Evolutionary conservation across 1,139 yeast species (phyloP).

Genomic region (Lodderomyces orthopsilosis): DNA sequence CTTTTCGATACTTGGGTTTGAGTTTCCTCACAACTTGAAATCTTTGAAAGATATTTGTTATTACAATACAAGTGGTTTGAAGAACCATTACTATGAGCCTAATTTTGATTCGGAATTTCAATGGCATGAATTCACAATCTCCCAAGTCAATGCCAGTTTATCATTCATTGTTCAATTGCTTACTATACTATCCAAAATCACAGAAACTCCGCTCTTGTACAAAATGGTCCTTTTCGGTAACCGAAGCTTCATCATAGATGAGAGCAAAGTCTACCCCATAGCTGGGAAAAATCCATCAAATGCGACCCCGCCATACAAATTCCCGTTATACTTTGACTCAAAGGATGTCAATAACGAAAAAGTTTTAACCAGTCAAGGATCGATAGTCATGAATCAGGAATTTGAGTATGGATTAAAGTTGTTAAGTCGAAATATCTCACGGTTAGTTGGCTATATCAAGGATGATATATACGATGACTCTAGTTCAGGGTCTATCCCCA

Average conservation of each 20-base stretch:
- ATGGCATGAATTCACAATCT: slow-evolving; percentile 15
- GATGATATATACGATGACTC: slow-evolving; percentile 17
- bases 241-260: slow-evolving; percentile 22
- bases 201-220: slow-evolving; percentile 28
- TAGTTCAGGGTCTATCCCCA: slow-evolving; percentile 24
- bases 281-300: slow-evolving; percentile 5
- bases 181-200: slow-evolving; percentile 22
- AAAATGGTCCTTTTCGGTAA: slow-evolving; percentile 25
- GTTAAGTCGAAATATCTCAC: slow-evolving; percentile 31
- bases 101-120: slow-evolving; percentile 10
- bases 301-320: slow-evolving; percentile 9
- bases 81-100: slow-evolving; percentile 15
- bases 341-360: slow-evolving; percentile 20
- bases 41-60: slow-evolving; percentile 33
- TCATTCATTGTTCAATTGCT: slow-evolving; percentile 30
- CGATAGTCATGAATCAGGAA: slow-evolving; percentile 20
- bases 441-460: slow-evolving; percentile 25
- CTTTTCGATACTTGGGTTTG: slow-evolving; percentile 35
- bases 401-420: slow-evolving; percentile 37
- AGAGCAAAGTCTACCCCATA: slow-evolving; percentile 16
- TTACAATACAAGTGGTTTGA: slow-evolving; percentile 17
- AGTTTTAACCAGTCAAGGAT: slow-evolving; percentile 13
- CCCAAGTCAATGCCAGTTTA: slow-evolving; percentile 34
- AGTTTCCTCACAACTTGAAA: slow-evolving; percentile 34
- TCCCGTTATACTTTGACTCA: slow-evolving; percentile 31